phyloP scores from a whole-genome alignment of 257 asterid genomes.

The Plantago elongata region DNA sequence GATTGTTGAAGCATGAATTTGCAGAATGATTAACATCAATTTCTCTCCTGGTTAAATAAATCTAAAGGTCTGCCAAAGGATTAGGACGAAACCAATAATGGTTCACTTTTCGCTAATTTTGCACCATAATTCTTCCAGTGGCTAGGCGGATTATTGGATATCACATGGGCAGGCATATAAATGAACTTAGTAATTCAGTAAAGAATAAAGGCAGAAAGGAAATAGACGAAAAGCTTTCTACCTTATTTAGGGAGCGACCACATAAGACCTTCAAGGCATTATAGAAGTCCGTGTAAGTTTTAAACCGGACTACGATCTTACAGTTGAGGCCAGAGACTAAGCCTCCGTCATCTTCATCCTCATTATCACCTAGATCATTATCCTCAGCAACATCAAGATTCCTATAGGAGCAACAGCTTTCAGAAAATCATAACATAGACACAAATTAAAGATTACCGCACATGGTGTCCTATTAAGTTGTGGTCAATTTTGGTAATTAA shows the following conservation, averaged over 20 bases:
- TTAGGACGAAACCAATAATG: no score
- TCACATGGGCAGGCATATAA: no score
- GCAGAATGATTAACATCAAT: no score
- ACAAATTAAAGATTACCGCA: constrained; percentile 1
- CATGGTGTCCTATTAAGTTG: not conserved
- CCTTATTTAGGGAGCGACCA: constrained; percentile 88
- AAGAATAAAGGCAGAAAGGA: not conserved
- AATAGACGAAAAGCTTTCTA: constrained; percentile 17
- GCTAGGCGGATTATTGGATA: no score
- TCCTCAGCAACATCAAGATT: constrained; percentile 93
- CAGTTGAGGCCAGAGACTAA: constrained; percentile 86
- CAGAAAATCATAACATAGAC: constrained; percentile 13
- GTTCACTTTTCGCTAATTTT: no score
- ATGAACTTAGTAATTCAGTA: not conserved
- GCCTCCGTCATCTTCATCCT: constrained; percentile 50
- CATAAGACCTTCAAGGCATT: constrained; percentile 73
- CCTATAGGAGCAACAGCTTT: constrained; percentile 40
- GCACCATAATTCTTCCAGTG: no score
- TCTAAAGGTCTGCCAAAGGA: no score
- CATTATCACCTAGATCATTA: constrained; percentile 52
- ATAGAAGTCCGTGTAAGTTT: constrained; percentile 58
- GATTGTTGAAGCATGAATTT: no score
- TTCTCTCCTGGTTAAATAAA: no score
- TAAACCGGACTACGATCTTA: constrained; percentile 78
- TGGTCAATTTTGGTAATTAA: no score